A percentile compares a stretch with the other conserved stretches of the same genome.
Conservation (phyloP, 2,329 filamentous ascomycete genomes). For the Diplodia scrobiculata region DNA sequence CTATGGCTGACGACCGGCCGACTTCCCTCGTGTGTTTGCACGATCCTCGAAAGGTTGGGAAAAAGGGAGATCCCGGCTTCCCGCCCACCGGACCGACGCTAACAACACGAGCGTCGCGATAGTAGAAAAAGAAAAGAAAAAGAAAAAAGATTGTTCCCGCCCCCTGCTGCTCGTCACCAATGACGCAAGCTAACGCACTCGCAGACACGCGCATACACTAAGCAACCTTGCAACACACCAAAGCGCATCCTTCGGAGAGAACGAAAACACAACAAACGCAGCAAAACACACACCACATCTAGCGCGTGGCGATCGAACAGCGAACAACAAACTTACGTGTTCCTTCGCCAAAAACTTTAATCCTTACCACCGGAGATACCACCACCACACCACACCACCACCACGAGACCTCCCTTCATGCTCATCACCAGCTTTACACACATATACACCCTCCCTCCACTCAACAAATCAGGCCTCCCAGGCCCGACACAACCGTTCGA, state of each 20-base stretch:
- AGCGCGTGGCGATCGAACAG: not conserved
- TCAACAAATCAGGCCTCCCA: not conserved
- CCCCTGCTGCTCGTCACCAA: not conserved
- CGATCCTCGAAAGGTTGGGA: not conserved
- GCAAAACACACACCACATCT: not conserved
- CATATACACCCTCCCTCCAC: not conserved
- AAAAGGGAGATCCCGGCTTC: constrained; percentile 13
- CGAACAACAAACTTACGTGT: not conserved
- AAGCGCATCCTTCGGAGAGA: not conserved
- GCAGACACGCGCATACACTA: not conserved
- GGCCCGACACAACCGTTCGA: not conserved
- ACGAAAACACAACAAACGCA: not conserved
- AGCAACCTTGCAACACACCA: not conserved
- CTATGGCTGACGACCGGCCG: not conserved
- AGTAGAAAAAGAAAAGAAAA: not conserved
- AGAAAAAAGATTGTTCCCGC: not conserved
- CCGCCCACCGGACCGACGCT: not conserved
- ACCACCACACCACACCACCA: not conserved
- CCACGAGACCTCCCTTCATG: not conserved
- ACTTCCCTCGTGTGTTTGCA: constrained; percentile 15
- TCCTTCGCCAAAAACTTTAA: too few species aligned
- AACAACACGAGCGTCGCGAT: not conserved
- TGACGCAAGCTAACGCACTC: not conserved
- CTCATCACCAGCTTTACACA: not conserved
- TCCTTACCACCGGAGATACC: not conserved